These are phyloP conservation scores for Ceratobasidium papillatum DNA, from an alignment of 1,284 basidiomycete species.

Conservation along the genomic window DNA sequence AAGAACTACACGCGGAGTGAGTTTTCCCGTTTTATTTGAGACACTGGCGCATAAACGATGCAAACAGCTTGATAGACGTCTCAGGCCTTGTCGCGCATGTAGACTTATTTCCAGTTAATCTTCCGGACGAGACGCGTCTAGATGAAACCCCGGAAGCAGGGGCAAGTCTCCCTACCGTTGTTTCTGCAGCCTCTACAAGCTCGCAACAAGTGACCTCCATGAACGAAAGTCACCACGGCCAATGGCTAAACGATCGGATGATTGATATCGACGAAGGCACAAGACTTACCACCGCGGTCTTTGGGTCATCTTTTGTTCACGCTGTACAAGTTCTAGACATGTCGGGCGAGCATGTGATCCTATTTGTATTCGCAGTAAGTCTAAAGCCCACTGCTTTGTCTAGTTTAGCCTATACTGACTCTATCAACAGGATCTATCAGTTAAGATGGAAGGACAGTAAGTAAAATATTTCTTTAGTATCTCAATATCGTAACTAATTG, in stretches of 20 bases:
- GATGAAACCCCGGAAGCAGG: not conserved
- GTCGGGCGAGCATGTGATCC: constrained; percentile 66
- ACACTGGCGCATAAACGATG: constrained; percentile 23
- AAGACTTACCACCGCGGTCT: constrained; percentile 65
- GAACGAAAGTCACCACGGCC: not conserved
- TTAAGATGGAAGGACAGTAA: constrained; percentile 66
- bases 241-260: not conserved
- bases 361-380: constrained; percentile 77
- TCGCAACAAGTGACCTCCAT: not conserved
- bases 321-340: constrained; percentile 58
- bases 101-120: constrained; percentile 66
- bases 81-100: constrained; percentile 66
- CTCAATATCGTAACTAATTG: not conserved
- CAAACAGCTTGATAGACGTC: constrained; percentile 47
- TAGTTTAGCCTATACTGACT: not conserved
- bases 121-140: constrained; percentile 41
- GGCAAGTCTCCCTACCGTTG: not conserved
- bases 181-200: not conserved
- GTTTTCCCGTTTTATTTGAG: constrained; percentile 41
- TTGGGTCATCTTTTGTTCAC: constrained; percentile 71
- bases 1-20: constrained; percentile 56
- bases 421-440: constrained; percentile 58
- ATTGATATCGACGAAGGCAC: constrained; percentile 54
- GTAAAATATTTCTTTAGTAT: constrained; percentile 34
- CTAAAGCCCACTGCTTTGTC: not conserved